phyloP scores from a whole-genome alignment of 2,329 filamentous ascomycete genomes.

The Arthrobotrys entomopaga region DNA sequence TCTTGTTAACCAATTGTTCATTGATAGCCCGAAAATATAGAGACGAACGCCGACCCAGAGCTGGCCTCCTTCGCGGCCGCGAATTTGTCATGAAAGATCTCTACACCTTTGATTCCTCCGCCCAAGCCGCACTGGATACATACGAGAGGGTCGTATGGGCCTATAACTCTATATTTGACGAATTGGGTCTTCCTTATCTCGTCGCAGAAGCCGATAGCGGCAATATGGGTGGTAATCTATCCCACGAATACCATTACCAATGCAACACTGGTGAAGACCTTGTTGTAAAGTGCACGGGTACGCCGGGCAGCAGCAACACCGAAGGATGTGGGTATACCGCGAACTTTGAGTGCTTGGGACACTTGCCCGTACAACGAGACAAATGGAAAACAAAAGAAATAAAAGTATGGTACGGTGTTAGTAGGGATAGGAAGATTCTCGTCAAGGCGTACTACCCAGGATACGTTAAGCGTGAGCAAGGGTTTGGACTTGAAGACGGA shows the following conservation, averaged over 20 bases:
- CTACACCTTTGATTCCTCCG: conserved; percentile 86
- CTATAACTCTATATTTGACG: conserved; percentile 81
- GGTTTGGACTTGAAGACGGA: conserved; percentile 57
- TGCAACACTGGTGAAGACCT: conserved; percentile 84
- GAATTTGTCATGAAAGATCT: conserved; percentile 99
- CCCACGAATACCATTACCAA: conserved; percentile 92
- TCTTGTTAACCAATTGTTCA: background rate
- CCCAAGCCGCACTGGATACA: conserved; percentile 76
- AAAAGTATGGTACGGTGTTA: conserved; percentile 72
- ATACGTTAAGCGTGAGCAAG: conserved; percentile 13
- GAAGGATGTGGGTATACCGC: conserved; percentile 75
- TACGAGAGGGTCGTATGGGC: conserved; percentile 78
- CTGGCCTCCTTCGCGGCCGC: conserved; percentile 84
- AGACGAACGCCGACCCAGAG: conserved; percentile 87
- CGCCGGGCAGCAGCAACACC: conserved; percentile 54
- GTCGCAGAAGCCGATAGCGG: conserved; percentile 88
- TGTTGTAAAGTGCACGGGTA: conserved; percentile 74
- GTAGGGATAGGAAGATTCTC: conserved; percentile 73
- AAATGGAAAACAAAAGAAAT: conserved; percentile 44
- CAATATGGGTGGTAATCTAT: conserved; percentile 92
- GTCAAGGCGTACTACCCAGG: conserved; percentile 75
- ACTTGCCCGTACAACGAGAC: conserved; percentile 30
- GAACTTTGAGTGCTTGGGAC: conserved; percentile 81
- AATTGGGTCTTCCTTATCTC: conserved; percentile 83
- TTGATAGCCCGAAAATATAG: conserved; percentile 81